Evolutionary conservation across 1,139 yeast species (phyloP).

Genomic region (Candida sp.): DNA sequence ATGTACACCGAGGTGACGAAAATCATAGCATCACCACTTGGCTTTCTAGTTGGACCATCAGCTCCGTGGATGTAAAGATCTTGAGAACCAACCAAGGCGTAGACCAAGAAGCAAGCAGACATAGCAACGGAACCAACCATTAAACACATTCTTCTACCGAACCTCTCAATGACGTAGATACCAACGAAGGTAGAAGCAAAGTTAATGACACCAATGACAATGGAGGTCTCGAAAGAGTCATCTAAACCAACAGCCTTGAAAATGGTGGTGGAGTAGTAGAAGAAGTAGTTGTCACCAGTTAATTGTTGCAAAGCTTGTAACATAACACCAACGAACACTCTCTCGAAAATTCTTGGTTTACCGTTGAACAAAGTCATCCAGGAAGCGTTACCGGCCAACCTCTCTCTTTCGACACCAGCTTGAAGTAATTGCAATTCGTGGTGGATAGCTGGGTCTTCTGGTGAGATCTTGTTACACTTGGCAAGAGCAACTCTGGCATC

Average conservation of each 20-base stretch:
- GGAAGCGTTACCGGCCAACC: conserved; percentile 65
- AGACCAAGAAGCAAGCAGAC: conserved; percentile 63
- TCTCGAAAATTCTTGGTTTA: conserved; percentile 66
- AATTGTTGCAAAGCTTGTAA: conserved; percentile 77
- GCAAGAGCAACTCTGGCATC: conserved; percentile 59
- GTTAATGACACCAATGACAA: conserved; percentile 79
- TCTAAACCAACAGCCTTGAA: conserved; percentile 81
- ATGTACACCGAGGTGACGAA: conserved; percentile 80
- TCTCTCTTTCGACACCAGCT: conserved; percentile 68
- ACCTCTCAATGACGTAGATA: conserved; percentile 65
- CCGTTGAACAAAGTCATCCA: conserved; percentile 72
- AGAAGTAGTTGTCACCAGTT: conserved; percentile 82
- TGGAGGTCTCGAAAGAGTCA: conserved; percentile 79
- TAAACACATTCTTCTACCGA: conserved; percentile 74
- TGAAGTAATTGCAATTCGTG: conserved; percentile 63
- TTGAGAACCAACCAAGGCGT: conserved; percentile 64
- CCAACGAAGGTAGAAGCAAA: conserved; percentile 76
- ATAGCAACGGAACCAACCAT: conserved; percentile 51
- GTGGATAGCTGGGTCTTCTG: conserved; percentile 61
- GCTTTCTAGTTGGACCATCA: conserved; percentile 33
- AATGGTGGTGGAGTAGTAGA: conserved; percentile 81
- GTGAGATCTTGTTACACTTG: conserved; percentile 62
- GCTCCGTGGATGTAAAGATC: conserved; percentile 59
- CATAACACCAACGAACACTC: conserved; percentile 68
- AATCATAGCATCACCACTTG: conserved; percentile 78